Evolutionary conservation across 306 rosid species (phyloP).

Genomic region (Myrica gale): DNA sequence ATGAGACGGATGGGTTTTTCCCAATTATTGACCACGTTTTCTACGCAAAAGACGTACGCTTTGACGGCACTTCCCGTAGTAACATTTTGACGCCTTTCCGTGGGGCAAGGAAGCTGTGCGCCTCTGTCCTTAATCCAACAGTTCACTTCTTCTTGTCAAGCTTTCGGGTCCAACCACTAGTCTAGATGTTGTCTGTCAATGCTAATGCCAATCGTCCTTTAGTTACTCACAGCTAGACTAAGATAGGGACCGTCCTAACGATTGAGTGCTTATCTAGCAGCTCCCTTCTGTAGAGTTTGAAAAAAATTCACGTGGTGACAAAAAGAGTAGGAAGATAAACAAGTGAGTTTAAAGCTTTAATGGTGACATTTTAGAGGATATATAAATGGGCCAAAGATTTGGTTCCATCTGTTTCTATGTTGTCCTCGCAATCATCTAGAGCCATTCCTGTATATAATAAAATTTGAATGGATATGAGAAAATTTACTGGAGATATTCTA

Average conservation of each 20-base stretch:
- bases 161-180: constrained; percentile 2
- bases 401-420: too few relatives aligned
- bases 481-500: too few relatives aligned
- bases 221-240: constrained; percentile 2
- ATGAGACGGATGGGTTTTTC: neutral
- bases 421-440: too few relatives aligned
- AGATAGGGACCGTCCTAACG: constrained; percentile 39
- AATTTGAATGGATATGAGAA: too few relatives aligned
- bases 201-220: constrained; percentile 7
- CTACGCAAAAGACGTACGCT: neutral
- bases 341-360: neutral
- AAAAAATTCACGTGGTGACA: constrained; percentile 28
- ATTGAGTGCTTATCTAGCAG: constrained; percentile 21
- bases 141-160: neutral
- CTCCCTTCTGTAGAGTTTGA: neutral
- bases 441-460: too few relatives aligned
- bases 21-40: neutral
- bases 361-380: too few relatives aligned
- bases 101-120: neutral
- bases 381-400: too few relatives aligned
- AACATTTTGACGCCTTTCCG: too few relatives aligned
- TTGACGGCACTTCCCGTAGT: neutral
- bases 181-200: constrained; percentile 9
- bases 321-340: constrained; percentile 8
- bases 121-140: too few relatives aligned